A percentile compares a stretch with the other conserved stretches of the same genome.
Evolutionary conservation across 2,329 filamentous ascomycete species (phyloP).

Genomic region (Geosmithia putterillii): DNA sequence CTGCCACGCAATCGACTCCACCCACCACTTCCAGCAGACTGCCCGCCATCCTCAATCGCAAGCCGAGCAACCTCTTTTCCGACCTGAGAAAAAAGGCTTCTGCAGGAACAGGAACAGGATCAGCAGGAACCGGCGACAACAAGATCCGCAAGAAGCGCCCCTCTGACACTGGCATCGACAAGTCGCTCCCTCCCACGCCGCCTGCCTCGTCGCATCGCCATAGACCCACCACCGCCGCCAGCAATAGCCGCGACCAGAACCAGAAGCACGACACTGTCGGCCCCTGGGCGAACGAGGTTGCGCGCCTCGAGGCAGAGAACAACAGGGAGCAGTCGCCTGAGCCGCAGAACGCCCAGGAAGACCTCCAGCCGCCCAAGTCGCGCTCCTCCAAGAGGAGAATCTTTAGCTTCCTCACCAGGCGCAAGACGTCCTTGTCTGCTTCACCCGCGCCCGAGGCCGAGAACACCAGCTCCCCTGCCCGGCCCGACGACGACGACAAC

Average conservation of each 20-base stretch:
- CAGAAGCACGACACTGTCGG: background rate
- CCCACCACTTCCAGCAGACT: background rate
- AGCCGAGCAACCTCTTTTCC: background rate
- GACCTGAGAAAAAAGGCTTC: background rate
- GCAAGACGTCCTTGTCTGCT: conserved; percentile 27
- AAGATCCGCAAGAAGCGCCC: background rate
- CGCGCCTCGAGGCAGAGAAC: conserved; percentile 32
- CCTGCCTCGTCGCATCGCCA: background rate
- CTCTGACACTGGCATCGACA: background rate
- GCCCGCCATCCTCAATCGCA: background rate
- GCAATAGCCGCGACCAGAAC: background rate
- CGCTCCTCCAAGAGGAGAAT: conserved; percentile 21
- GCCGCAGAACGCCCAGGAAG: no score
- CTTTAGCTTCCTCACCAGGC: conserved; percentile 30
- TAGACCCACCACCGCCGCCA: background rate
- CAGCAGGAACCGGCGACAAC: background rate
- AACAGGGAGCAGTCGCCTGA: conserved; percentile 10
- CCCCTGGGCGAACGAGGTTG: conserved; percentile 22
- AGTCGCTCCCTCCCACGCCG: background rate
- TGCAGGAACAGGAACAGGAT: no score
- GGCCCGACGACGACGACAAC: conserved; percentile 13
- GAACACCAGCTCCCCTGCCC: background rate
- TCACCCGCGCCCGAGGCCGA: background rate
- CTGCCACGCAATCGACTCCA: no score
- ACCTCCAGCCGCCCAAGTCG: conserved; percentile 18